Percentiles rank a stretch among this genome's conserved stretches.
phyloP scores from a whole-genome alignment of 1,284 basidiomycete genomes.

The Cystobasidium slooffiae region DNA sequence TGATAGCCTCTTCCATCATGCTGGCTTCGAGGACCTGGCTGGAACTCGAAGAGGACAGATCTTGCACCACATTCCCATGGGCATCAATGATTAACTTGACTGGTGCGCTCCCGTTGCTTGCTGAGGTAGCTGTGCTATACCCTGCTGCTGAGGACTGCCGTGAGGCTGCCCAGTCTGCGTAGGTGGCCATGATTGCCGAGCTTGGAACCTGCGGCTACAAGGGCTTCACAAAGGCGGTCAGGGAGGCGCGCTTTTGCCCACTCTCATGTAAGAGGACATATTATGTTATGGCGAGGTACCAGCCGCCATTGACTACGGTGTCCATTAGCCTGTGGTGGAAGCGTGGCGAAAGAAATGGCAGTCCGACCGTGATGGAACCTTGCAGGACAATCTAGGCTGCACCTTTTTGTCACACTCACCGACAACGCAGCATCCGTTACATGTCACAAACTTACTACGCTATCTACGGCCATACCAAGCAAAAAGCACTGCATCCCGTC shows the following conservation, averaged over 20 bases:
- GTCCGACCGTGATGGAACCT: no score
- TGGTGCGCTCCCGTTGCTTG: slow-evolving; percentile 3
- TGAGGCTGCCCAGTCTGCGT: slow-evolving; percentile 37
- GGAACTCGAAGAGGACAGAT: background rate
- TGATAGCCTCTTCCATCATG: slow-evolving; percentile 2
- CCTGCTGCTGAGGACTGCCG: background rate
- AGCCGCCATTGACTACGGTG: no score
- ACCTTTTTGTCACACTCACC: no score
- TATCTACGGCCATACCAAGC: slow-evolving; percentile 22
- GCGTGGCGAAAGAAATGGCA: no score
- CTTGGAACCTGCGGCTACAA: no score
- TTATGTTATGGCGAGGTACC: no score
- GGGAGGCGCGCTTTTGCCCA: no score
- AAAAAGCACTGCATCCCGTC: slow-evolving; percentile 16
- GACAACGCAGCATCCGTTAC: background rate
- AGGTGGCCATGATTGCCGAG: slow-evolving; percentile 16
- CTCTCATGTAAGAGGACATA: no score
- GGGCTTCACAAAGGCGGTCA: no score
- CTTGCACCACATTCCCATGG: slow-evolving; percentile 16
- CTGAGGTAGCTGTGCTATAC: background rate
- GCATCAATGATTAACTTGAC: slow-evolving; percentile 29
- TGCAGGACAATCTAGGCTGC: no score
- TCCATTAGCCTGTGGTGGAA: background rate
- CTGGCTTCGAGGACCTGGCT: background rate
- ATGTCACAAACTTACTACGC: background rate